Percentiles rank a stretch among this genome's conserved stretches.
phyloP scores from a whole-genome alignment of 441 rosid genomes.

The Gossypium aridum region DNA sequence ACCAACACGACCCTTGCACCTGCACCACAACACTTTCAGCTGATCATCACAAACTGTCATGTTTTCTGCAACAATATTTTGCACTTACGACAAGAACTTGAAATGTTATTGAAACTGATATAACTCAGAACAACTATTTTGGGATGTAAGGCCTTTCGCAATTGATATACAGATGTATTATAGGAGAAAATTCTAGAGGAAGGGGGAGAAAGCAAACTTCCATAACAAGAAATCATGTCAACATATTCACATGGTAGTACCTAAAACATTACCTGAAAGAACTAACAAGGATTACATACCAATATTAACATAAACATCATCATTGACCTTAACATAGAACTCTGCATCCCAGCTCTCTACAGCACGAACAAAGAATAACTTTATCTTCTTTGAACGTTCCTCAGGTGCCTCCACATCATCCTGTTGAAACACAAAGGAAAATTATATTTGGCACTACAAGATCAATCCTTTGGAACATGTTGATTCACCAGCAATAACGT shows the following conservation, averaged over 20 bases:
- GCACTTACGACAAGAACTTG: neutral
- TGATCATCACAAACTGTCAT: neutral
- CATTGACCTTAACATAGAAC: constrained; percentile 85
- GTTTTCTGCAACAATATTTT: neutral
- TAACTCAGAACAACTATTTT: neutral
- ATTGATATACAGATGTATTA: neutral
- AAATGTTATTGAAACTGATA: neutral
- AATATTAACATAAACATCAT: constrained; percentile 75
- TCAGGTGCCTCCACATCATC: constrained; percentile 72
- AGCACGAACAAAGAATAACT: constrained; percentile 50
- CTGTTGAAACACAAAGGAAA: constrained; percentile 27
- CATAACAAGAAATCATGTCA: neutral
- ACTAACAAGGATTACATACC: constrained; percentile 42
- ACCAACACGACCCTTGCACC: neutral
- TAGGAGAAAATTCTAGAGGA: neutral
- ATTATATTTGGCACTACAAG: neutral
- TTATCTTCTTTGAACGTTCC: constrained; percentile 56
- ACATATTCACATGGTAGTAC: neutral
- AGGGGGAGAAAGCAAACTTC: neutral
- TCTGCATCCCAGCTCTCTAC: constrained; percentile 82
- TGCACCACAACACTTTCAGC: neutral
- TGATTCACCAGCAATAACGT: neutral
- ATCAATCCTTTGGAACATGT: constrained; percentile 3
- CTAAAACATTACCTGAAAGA: constrained; percentile 7
- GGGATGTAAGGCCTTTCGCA: neutral